A percentile compares a stretch with the other conserved stretches of the same genome.
Evolutionary conservation across 441 rosid genomes (phyloP).

Genomic region (Euphorbia corollata): DNA sequence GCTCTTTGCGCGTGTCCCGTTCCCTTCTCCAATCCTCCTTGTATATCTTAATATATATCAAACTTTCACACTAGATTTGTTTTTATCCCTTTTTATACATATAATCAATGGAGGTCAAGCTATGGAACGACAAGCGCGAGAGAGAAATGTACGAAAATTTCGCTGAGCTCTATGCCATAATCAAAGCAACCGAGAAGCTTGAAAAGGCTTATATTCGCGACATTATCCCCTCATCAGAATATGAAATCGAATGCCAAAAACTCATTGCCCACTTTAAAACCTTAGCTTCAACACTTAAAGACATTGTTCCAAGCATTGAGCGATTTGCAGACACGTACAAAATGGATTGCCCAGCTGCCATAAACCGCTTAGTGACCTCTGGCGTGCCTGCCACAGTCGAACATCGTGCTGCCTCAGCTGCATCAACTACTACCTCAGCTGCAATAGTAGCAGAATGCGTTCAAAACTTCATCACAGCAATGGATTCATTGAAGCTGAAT

Average conservation of each 20-base stretch:
- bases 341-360: slow-evolving; percentile 88
- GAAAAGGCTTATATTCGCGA: slow-evolving; percentile 88
- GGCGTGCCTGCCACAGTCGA: slow-evolving; percentile 96
- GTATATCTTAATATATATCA: slow-evolving; percentile 17
- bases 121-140: slow-evolving; percentile 93
- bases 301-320: slow-evolving; percentile 76
- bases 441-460: slow-evolving; percentile 88
- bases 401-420: slow-evolving; percentile 59
- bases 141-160: slow-evolving; percentile 96
- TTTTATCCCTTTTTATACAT: neutral
- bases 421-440: slow-evolving; percentile 58
- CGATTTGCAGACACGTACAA: slow-evolving; percentile 86
- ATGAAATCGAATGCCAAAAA: slow-evolving; percentile 81
- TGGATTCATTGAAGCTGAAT: slow-evolving; percentile 85
- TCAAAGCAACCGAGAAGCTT: slow-evolving; percentile 92
- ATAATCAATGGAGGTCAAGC: slow-evolving; percentile 77
- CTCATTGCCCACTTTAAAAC: slow-evolving; percentile 92
- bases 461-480: slow-evolving; percentile 86
- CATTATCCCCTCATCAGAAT: slow-evolving; percentile 55
- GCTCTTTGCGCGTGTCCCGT: slow-evolving; percentile 98
- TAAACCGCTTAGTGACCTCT: slow-evolving; percentile 75
- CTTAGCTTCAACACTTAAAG: slow-evolving; percentile 62
- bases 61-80: neutral
- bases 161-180: slow-evolving; percentile 87
- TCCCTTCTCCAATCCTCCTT: slow-evolving; percentile 90